Evolutionary conservation across 768 basidiomycete genomes (phyloP), one percentile per base, ranked within the genome.

Genomic region (Flagelloscypha sp.): DNA sequence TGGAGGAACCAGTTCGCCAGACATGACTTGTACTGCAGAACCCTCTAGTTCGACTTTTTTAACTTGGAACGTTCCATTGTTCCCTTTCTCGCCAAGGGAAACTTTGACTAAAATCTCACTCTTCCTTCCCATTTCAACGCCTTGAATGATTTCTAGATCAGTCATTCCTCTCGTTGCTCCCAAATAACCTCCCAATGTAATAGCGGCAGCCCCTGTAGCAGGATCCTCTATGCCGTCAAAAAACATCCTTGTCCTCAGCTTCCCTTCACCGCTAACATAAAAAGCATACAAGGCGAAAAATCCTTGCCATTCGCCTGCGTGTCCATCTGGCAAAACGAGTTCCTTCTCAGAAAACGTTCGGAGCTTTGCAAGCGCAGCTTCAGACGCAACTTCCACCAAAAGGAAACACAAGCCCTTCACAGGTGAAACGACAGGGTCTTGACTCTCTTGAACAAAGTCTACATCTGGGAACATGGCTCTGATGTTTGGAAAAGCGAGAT

Each of bases 371-470:
- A 70, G 47, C 8, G 63, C 65, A 13, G 62, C 59, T 32, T 61
- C 59, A 2, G 63, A 65, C 0, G 53, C n/a, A n/a, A n/a, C n/a
- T n/a, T n/a, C n/a, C n/a, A 69, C 37, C 1, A 69, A 48, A 8
- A 68, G 35, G 42, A 67, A 69, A 0, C 61, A 61, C 62, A 70
- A 68, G 5, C 66, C 67, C 42, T 65, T 67, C 6, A 70, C 68
- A 30, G 68, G 58, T 6, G 66, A 69, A 9, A 46, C 66, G 12
- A 67, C 45, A 2, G 55, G 46, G 38, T 67, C 61, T 2, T 50
- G 41, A 5, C 55, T 63, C 7, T n/a, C n/a, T n/a, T n/a, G n/a
- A n/a, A n/a, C n/a, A n/a, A n/a, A n/a, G n/a, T n/a, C n/a, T n/a
- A n/a, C n/a, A n/a, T 45, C 46, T 0, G 46, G 38, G 47, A 65